Conservation (phyloP, 2,329 filamentous ascomycete species). For the Clathrospora elynae region DNA sequence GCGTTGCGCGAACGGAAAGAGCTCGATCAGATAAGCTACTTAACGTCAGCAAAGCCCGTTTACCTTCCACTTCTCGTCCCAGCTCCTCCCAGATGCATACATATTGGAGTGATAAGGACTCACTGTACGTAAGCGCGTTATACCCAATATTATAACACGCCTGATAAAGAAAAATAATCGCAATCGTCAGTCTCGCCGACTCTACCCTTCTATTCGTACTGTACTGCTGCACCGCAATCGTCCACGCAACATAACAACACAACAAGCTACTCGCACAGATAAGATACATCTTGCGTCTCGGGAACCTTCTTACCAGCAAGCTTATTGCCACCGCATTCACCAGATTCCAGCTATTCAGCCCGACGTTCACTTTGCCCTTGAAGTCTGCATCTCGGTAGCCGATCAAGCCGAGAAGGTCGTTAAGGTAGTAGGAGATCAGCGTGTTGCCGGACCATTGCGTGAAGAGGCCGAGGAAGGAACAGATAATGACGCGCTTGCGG, state of each 20-base stretch:
- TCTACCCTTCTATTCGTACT: constrained; percentile 35
- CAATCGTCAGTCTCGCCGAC: constrained; percentile 50
- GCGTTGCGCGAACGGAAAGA: constrained; percentile 56
- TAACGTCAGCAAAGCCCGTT: constrained; percentile 12
- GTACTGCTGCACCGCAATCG: constrained; percentile 59
- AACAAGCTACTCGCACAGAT: constrained; percentile 42
- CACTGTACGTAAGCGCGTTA: constrained; percentile 65
- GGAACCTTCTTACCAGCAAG: constrained; percentile 60
- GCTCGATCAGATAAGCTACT: constrained; percentile 57
- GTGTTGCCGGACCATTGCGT: constrained; percentile 69
- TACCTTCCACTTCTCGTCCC: no score
- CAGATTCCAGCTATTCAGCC: constrained; percentile 65
- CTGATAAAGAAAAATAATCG: constrained; percentile 59
- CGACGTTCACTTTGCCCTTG: constrained; percentile 53
- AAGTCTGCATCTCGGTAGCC: constrained; percentile 57
- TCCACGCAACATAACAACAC: constrained; percentile 45
- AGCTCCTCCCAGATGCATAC: background rate
- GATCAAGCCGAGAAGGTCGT: constrained; percentile 63
- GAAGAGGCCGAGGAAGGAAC: constrained; percentile 67
- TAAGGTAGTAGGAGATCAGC: constrained; percentile 68
- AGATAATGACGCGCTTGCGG: constrained; percentile 65
- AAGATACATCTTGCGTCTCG: constrained; percentile 62
- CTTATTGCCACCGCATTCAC: constrained; percentile 61
- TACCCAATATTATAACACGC: constrained; percentile 65
- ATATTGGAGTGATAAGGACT: constrained; percentile 4